phyloP scores from a whole-genome alignment of 768 basidiomycete genomes.

The Lentinula raphanica region DNA sequence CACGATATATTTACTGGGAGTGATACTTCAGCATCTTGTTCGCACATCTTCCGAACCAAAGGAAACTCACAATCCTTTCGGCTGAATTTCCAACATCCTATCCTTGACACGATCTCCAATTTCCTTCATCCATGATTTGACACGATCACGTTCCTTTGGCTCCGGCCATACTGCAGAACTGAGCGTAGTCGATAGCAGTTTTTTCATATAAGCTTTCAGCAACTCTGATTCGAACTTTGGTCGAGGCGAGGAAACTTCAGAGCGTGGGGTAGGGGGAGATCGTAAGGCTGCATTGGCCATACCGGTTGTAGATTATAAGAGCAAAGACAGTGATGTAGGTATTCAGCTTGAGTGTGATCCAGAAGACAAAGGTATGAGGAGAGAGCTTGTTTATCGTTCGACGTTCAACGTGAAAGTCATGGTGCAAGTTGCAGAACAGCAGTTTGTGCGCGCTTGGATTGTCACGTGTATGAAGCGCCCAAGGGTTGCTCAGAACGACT shows the following conservation, averaged over 20 bases:
- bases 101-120: conserved; percentile 82
- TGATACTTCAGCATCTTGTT: conserved; percentile 11
- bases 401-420: background rate
- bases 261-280: conserved; percentile 59
- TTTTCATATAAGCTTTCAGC: conserved; percentile 77
- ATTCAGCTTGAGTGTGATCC: background rate
- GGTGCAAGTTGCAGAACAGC: background rate
- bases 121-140: conserved; percentile 76
- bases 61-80: conserved; percentile 70
- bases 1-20: conserved; percentile 78
- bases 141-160: conserved; percentile 60
- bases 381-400: background rate
- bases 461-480: background rate
- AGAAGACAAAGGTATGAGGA: background rate
- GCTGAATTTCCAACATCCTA: conserved; percentile 79
- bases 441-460: background rate
- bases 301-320: background rate
- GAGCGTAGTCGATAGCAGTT: conserved; percentile 66
- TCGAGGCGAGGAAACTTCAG: conserved; percentile 51
- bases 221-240: conserved; percentile 70
- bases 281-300: conserved; percentile 39
- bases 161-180: conserved; percentile 63
- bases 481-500: no score
- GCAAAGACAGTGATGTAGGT: background rate
- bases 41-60: conserved; percentile 1